Conservation (phyloP, 2,329 filamentous ascomycete genomes). For the Beauveria pseudobassiana region DNA sequence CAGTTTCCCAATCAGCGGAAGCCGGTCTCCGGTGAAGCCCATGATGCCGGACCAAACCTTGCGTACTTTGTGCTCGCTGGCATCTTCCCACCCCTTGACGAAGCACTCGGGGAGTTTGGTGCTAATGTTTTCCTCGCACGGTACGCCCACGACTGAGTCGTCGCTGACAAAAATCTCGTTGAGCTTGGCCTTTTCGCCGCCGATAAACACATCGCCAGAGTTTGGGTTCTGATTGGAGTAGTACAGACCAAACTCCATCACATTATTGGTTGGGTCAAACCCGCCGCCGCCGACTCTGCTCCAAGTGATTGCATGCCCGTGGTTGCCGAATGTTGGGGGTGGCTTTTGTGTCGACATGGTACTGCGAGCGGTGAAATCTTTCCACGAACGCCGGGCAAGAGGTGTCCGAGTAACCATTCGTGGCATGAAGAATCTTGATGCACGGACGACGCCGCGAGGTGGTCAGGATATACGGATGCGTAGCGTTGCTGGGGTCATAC, state of each 20-base stretch:
- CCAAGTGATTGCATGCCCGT: constrained; percentile 34
- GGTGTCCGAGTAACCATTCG: constrained; percentile 43
- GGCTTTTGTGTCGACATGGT: constrained; percentile 43
- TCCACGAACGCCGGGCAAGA: constrained; percentile 39
- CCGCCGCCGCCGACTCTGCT: constrained; percentile 32
- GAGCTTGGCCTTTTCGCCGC: constrained; percentile 36
- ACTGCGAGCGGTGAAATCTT: constrained; percentile 35
- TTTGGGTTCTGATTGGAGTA: constrained; percentile 20
- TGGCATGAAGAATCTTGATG: constrained; percentile 47
- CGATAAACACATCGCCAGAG: constrained; percentile 40
- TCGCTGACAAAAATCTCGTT: constrained; percentile 35
- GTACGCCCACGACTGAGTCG: constrained; percentile 32
- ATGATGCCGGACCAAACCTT: constrained; percentile 41
- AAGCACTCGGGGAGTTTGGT: constrained; percentile 31
- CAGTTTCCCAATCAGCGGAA: constrained; percentile 40
- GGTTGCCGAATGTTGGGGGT: constrained; percentile 16
- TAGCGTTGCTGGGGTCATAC: constrained; percentile 9
- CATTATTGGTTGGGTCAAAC: constrained; percentile 40
- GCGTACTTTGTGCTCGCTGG: constrained; percentile 19
- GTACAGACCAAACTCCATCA: constrained; percentile 20
- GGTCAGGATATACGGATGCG: constrained; percentile 30
- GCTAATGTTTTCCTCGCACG: constrained; percentile 23
- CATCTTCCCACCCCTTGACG: constrained; percentile 20
- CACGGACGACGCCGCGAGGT: constrained; percentile 37
- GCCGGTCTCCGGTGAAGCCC: constrained; percentile 34